A percentile compares a stretch with the other conserved stretches of the same genome.
Evolutionary conservation across 1,284 basidiomycete species (phyloP).

Genomic region (Abortiporus biennis): DNA sequence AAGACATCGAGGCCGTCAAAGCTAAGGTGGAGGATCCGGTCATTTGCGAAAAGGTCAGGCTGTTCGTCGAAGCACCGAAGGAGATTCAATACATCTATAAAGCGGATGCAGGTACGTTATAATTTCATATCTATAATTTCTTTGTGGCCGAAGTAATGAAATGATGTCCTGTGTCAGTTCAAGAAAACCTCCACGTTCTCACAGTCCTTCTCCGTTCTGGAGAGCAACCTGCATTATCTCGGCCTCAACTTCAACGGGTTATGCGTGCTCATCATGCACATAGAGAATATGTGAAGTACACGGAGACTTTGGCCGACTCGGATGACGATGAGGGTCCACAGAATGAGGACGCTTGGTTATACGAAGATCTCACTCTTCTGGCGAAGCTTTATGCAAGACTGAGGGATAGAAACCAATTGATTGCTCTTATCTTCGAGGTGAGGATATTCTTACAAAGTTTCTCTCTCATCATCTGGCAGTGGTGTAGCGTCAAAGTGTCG

Average conservation of each 20-base stretch:
- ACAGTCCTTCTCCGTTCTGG: constrained; percentile 80
- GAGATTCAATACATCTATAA: constrained; percentile 85
- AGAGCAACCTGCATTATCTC: constrained; percentile 69
- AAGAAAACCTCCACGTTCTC: constrained; percentile 77
- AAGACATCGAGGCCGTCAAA: constrained; percentile 82
- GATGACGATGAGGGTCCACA: constrained; percentile 91
- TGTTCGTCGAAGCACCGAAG: constrained; percentile 81
- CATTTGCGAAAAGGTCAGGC: constrained; percentile 83
- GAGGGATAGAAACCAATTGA: constrained; percentile 88
- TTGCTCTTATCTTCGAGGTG: constrained; percentile 93
- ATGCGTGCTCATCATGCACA: constrained; percentile 75
- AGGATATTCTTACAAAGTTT: constrained; percentile 15
- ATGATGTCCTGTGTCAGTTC: constrained; percentile 36
- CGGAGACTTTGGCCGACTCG: constrained; percentile 66
- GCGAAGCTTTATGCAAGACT: constrained; percentile 75
- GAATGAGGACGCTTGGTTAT: constrained; percentile 92
- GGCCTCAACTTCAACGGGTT: constrained; percentile 75
- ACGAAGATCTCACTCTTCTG: constrained; percentile 83
- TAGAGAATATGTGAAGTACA: constrained; percentile 60
- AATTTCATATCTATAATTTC: too few relatives aligned
- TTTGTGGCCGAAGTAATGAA: too few relatives aligned
- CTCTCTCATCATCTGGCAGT: not conserved
- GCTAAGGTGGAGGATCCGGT: constrained; percentile 86
- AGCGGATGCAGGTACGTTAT: constrained; percentile 62
- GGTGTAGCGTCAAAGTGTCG: not conserved